Percentiles rank a stretch among this genome's conserved stretches.
These are phyloP conservation scores for Brassica balearica DNA, from an alignment of 441 rosid genomes.

Conservation along the genomic window DNA sequence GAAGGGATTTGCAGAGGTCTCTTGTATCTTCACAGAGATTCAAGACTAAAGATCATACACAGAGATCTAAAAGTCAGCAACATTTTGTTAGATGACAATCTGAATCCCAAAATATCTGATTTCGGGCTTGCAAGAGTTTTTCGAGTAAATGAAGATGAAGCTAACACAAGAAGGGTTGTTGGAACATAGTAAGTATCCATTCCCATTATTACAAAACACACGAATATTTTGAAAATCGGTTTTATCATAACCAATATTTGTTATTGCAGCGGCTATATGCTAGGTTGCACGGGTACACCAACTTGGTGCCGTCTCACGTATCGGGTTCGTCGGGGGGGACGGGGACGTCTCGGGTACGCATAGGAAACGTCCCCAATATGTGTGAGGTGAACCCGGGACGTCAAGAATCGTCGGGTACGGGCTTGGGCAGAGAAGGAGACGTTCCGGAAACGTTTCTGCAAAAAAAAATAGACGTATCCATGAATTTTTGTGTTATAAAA, in stretches of 20 bases:
- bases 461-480: too few species aligned
- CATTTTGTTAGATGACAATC: background rate
- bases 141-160: background rate
- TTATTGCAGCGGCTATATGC: conserved; percentile 41
- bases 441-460: too few species aligned
- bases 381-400: too few species aligned
- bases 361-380: too few species aligned
- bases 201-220: background rate
- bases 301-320: too few species aligned
- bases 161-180: background rate
- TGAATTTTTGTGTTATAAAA: too few species aligned
- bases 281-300: too few species aligned
- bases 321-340: too few species aligned
- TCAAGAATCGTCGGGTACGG: too few species aligned
- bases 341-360: too few species aligned
- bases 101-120: background rate
- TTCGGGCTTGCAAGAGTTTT: background rate
- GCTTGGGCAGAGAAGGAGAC: too few species aligned
- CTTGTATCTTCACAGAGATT: background rate
- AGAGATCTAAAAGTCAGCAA: background rate
- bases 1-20: background rate
- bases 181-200: conserved; percentile 48
- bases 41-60: conserved; percentile 2
- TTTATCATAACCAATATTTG: conserved; percentile 8
- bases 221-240: background rate